Evolutionary conservation across 208 protist genomes (phyloP).

Genomic region (Leishmania tropica): DNA sequence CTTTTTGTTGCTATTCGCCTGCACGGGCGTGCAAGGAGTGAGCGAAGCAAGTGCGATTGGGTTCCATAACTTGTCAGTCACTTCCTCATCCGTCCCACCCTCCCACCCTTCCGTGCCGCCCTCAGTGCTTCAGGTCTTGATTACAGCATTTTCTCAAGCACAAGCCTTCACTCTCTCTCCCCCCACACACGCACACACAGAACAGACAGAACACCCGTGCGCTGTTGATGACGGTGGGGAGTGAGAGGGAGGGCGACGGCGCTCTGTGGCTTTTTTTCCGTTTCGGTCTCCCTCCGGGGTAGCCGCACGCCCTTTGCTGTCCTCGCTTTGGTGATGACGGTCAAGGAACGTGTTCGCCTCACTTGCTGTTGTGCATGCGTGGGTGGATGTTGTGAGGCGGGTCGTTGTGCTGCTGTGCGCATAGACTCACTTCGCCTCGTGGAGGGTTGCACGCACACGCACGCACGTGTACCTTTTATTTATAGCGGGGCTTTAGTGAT

Average conservation of each 20-base stretch:
- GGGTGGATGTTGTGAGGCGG: background rate
- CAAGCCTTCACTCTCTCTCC: background rate
- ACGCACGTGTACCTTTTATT: background rate
- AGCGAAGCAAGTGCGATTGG: background rate
- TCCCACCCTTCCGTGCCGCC: background rate
- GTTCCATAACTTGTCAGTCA: background rate
- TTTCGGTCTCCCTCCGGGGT: background rate
- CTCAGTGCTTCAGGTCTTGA: background rate
- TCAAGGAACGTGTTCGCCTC: background rate
- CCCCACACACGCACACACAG: background rate
- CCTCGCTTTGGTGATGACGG: background rate
- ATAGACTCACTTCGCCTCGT: background rate
- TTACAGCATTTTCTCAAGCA: background rate
- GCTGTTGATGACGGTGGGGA: background rate
- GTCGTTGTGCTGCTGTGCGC: background rate
- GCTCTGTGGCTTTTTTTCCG: background rate
- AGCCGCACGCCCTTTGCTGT: background rate
- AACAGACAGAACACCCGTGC: background rate
- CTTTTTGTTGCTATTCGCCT: background rate
- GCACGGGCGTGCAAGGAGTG: background rate
- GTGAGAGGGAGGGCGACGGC: background rate
- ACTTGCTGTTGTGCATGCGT: background rate
- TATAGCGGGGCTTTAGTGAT: background rate
- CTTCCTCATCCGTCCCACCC: background rate
- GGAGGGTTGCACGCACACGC: too few relatives aligned